Evolutionary conservation across 2,329 filamentous ascomycete species (phyloP).

Genomic region (Trichoderma guizhouense): DNA sequence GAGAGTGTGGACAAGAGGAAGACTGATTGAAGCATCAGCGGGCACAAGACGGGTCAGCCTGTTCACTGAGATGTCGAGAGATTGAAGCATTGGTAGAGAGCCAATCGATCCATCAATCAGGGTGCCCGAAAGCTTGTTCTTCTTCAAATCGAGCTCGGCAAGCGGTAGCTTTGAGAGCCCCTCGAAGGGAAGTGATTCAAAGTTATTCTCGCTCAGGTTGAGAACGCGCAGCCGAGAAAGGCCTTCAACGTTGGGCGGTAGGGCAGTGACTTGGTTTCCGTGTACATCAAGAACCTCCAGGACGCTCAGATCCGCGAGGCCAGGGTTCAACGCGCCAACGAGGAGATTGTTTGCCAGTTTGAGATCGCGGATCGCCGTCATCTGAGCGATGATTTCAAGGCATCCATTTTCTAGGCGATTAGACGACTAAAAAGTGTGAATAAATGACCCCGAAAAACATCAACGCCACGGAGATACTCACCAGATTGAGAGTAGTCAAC

Average conservation of each 20-base stretch:
- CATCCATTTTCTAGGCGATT: slow-evolving; percentile 74
- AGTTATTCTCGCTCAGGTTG: slow-evolving; percentile 75
- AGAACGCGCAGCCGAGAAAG: slow-evolving; percentile 69
- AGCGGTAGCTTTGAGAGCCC: slow-evolving; percentile 65
- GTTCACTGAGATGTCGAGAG: slow-evolving; percentile 75
- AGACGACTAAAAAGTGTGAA: slow-evolving; percentile 56
- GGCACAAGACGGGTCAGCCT: slow-evolving; percentile 57
- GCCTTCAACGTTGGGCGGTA: slow-evolving; percentile 66
- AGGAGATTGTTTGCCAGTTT: slow-evolving; percentile 77
- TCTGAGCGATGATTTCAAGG: slow-evolving; percentile 70
- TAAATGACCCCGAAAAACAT: not conserved
- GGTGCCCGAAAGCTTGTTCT: slow-evolving; percentile 72
- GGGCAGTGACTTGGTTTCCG: slow-evolving; percentile 68
- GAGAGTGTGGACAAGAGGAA: slow-evolving; percentile 72
- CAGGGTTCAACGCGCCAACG: slow-evolving; percentile 61
- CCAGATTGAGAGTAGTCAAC: slow-evolving; percentile 79
- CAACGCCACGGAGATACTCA: slow-evolving; percentile 38
- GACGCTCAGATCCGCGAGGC: slow-evolving; percentile 61
- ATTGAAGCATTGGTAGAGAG: slow-evolving; percentile 63
- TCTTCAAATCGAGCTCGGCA: slow-evolving; percentile 68
- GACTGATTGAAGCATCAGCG: slow-evolving; percentile 44
- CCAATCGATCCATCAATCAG: slow-evolving; percentile 64
- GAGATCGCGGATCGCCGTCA: slow-evolving; percentile 70
- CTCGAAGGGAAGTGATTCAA: slow-evolving; percentile 69
- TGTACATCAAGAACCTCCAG: slow-evolving; percentile 81